Base-by-base conservation (phyloP, 73 alveolate species). In the Symbiodinium pilosum region DNA sequence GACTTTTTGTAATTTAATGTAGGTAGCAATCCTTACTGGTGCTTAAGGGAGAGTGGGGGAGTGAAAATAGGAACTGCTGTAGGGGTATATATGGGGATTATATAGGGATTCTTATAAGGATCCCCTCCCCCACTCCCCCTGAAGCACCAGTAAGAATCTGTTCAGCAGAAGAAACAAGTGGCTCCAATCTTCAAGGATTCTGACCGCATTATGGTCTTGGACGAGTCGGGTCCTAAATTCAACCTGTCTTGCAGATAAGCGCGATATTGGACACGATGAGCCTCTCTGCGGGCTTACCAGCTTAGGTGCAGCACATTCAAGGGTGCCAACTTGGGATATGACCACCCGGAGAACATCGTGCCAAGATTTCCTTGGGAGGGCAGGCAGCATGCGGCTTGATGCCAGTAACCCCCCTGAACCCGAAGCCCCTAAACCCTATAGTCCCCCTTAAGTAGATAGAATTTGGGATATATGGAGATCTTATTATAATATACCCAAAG, bases 291-390 rank as follows among this genome's bases (percentile, higher is more conserved):
- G 71, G n/a, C 26, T 54, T 30, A 21, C 26, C 18, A 8, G 71
- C 71, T 40, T 39, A 89, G 96, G 96, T 89, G 96, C 38, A 42
- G 87, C 77, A 68, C 18, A 34, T 89, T 56, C 96, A 21, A 42
- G 36, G 96, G 96, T 30, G 42, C 43, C 20, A 89, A 83, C 36
- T 83, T 64, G 52, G 96, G 96, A 39, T 89, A 89, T 28, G 96
- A 42, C 47, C 73, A 52, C 6, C 71, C 42, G 36, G 95, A 88
- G 71, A 38, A 88, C 32, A n/a, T 89, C 34, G 51, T 89, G 75
- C 96, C 87, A 20, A 73, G 96, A 34, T 89, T 89, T 30, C 96
- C 96, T 2, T 69, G 30, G 75, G 54, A 30, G 18, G 96, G 96
- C 11, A 89, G 96, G 96, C 96, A 20, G 56, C 39, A 39, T 71